A percentile compares a stretch with the other conserved stretches of the same genome.
phyloP scores from a whole-genome alignment of 352 stramenopile genomes.

The Pythium insidiosum region DNA sequence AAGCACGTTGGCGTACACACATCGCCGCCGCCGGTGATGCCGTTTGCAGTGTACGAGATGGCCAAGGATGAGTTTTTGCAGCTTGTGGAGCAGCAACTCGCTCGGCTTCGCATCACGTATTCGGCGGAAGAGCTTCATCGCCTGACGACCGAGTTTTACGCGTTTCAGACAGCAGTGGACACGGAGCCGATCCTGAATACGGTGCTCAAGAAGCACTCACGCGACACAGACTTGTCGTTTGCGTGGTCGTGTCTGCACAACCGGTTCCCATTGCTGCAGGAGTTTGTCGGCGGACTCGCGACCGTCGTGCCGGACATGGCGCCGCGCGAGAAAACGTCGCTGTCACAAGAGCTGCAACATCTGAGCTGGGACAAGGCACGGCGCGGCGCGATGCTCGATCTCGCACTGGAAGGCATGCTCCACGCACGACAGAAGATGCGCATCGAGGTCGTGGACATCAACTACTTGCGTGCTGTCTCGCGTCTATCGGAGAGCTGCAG shows the following conservation, averaged over 20 bases:
- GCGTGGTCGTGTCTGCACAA: constrained; percentile 50
- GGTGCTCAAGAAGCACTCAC: constrained; percentile 46
- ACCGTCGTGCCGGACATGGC: constrained; percentile 27
- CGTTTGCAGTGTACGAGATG: constrained; percentile 43
- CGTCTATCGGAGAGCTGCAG: too few relatives aligned
- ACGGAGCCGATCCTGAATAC: constrained; percentile 40
- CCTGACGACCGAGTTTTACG: constrained; percentile 41
- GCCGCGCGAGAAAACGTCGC: constrained; percentile 13
- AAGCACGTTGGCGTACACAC: constrained; percentile 29
- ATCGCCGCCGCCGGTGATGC: constrained; percentile 34
- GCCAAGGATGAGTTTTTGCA: constrained; percentile 36
- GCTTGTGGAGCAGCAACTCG: constrained; percentile 27
- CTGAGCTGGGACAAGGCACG: constrained; percentile 70
- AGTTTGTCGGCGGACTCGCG: constrained; percentile 44
- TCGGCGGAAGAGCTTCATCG: constrained; percentile 29
- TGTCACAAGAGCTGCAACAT: constrained; percentile 27
- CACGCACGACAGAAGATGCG: constrained; percentile 60
- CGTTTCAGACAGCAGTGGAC: constrained; percentile 31
- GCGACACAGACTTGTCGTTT: constrained; percentile 50
- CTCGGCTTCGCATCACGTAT: constrained; percentile 33
- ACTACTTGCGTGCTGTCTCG: constrained; percentile 20
- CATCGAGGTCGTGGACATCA: constrained; percentile 49
- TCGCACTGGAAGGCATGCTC: constrained; percentile 54
- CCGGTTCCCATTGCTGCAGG: constrained; percentile 39
- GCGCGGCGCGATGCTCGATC: constrained; percentile 47